Conservation (phyloP, 495 filamentous ascomycete species). For the Tuber aestivum region DNA sequence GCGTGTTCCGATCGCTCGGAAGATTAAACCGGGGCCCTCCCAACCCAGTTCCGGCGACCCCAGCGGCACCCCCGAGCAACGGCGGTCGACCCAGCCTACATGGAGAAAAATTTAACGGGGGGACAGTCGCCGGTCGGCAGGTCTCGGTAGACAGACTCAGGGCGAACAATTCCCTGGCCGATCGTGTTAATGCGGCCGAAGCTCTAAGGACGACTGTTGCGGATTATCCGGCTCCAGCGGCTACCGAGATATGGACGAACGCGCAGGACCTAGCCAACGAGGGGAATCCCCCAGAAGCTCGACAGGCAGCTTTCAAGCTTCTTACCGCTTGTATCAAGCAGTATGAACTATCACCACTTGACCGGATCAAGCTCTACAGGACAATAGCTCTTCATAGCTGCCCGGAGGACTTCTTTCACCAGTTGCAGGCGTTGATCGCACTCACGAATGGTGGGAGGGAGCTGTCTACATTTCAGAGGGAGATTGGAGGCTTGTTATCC, state of each 20-base stretch:
- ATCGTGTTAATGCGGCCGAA: constrained; percentile 54
- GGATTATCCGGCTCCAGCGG: constrained; percentile 51
- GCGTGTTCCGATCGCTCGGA: constrained; percentile 35
- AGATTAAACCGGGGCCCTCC: constrained; percentile 30
- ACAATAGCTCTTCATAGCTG: constrained; percentile 51
- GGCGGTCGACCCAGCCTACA: constrained; percentile 20
- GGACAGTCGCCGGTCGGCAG: constrained; percentile 24
- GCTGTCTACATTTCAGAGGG: constrained; percentile 59
- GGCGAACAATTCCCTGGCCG: constrained; percentile 38
- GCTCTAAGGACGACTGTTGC: constrained; percentile 52
- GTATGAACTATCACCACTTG: constrained; percentile 55
- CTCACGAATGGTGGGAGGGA: constrained; percentile 60
- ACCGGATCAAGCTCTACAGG: constrained; percentile 60
- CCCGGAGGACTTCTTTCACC: constrained; percentile 57
- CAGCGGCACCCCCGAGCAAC: constrained; percentile 26
- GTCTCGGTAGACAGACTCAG: constrained; percentile 33
- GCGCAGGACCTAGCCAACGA: constrained; percentile 59
- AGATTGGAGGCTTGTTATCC: constrained; percentile 55
- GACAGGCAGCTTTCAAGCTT: constrained; percentile 57
- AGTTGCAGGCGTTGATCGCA: constrained; percentile 57
- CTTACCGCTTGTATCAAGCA: constrained; percentile 60
- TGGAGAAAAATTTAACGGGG: constrained; percentile 33
- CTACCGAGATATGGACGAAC: constrained; percentile 57
- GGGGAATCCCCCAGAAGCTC: constrained; percentile 51
- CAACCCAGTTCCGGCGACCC: constrained; percentile 30